phyloP scores from a whole-genome alignment of 1,139 yeast genomes.

The Geotrichum siamense region DNA sequence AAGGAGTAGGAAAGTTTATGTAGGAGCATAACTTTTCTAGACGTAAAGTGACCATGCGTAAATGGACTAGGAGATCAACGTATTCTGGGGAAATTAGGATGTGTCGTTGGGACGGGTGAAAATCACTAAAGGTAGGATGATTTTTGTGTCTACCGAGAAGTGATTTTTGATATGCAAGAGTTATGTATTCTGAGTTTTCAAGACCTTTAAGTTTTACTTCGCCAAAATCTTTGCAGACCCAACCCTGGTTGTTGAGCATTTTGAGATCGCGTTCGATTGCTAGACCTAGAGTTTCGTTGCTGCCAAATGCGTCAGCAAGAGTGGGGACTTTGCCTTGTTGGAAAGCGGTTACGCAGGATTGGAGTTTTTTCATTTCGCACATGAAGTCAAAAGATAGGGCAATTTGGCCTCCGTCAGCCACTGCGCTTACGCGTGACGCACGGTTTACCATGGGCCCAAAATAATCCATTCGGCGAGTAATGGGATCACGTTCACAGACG shows the following conservation, averaged over 20 bases:
- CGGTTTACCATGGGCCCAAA: slow-evolving; percentile 98
- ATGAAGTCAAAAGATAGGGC: slow-evolving; percentile 77
- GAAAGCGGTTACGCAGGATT: slow-evolving; percentile 46
- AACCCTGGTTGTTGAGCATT: slow-evolving; percentile 62
- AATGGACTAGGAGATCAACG: slow-evolving; percentile 38
- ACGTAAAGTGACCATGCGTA: slow-evolving; percentile 43
- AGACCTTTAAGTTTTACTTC: slow-evolving; percentile 88
- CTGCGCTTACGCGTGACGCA: slow-evolving; percentile 86
- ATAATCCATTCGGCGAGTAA: slow-evolving; percentile 95
- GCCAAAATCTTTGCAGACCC: slow-evolving; percentile 65
- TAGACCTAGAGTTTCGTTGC: slow-evolving; percentile 49
- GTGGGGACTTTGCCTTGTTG: slow-evolving; percentile 36
- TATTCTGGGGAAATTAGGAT: slow-evolving; percentile 11
- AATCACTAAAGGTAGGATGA: slow-evolving; percentile 19
- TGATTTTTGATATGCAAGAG: slow-evolving; percentile 62
- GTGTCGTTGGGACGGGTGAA: slow-evolving; percentile 31
- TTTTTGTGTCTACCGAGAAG: slow-evolving; percentile 15
- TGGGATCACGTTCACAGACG: slow-evolving; percentile 89
- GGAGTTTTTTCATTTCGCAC: slow-evolving; percentile 58
- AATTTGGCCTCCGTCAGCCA: slow-evolving; percentile 98
- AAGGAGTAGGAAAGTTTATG: slow-evolving; percentile 21
- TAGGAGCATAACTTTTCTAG: slow-evolving; percentile 45
- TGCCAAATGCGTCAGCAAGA: slow-evolving; percentile 56
- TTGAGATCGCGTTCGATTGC: slow-evolving; percentile 61
- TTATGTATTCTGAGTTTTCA: slow-evolving; percentile 85